These are phyloP conservation scores for Chalciporus chontae DNA, from an alignment of 768 basidiomycete genomes.

Conservation along the genomic window DNA sequence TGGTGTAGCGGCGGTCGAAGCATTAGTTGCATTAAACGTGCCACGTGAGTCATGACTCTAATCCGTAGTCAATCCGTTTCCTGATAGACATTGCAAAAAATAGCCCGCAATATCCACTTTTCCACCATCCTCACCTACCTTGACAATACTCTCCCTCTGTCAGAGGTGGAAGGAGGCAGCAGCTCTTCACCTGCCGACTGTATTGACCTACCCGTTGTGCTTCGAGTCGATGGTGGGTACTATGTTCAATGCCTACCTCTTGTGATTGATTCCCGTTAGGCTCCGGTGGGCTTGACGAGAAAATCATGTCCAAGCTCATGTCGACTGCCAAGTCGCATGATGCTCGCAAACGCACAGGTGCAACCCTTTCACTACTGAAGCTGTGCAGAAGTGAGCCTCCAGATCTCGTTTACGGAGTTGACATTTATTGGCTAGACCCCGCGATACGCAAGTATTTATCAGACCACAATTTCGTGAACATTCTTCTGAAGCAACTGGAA, in stretches of 20 bases:
- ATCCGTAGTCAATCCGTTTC: background rate
- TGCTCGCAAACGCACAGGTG: background rate
- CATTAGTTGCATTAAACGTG: background rate
- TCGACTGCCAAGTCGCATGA: background rate
- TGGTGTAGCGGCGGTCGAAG: constrained; percentile 7
- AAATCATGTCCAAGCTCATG: background rate
- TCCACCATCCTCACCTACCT: constrained; percentile 6
- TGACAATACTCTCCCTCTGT: background rate
- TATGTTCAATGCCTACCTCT: no score
- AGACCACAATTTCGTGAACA: background rate
- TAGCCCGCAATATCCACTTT: background rate
- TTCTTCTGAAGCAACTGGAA: background rate
- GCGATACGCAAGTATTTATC: background rate
- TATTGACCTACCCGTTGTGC: background rate
- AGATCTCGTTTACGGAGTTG: background rate
- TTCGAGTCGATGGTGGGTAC: background rate
- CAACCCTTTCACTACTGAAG: constrained; percentile 11
- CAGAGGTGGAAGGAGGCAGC: constrained; percentile 1
- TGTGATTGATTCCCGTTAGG: background rate
- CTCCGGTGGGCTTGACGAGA: background rate
- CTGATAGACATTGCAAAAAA: background rate
- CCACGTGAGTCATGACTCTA: background rate
- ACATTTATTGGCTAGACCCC: background rate
- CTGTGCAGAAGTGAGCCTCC: constrained; percentile 4
- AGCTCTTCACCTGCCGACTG: background rate